phyloP scores from a whole-genome alignment of 2,329 filamentous ascomycete species.

The Fusarium hainanense region DNA sequence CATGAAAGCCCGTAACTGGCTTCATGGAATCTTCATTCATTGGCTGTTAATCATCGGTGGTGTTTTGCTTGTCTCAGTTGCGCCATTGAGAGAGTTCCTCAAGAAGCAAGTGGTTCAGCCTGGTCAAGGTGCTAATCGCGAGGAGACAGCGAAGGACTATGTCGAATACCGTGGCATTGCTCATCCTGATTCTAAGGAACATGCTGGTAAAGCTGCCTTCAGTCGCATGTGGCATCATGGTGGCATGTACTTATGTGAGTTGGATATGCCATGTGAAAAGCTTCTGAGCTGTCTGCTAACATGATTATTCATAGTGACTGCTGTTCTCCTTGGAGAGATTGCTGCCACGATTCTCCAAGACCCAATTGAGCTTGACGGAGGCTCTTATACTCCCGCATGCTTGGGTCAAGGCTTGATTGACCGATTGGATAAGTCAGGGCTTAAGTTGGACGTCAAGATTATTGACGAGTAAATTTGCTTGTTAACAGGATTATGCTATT shows the following conservation, averaged over 20 bases:
- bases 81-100: slow-evolving; percentile 59
- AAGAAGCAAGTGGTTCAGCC: slow-evolving; percentile 61
- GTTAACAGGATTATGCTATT: neutral
- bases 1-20: slow-evolving; percentile 60
- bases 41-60: slow-evolving; percentile 58
- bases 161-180: slow-evolving; percentile 74
- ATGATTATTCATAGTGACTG: slow-evolving; percentile 67
- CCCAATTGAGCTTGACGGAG: slow-evolving; percentile 69
- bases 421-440: slow-evolving; percentile 68
- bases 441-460: slow-evolving; percentile 69
- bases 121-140: slow-evolving; percentile 64
- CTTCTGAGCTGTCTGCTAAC: slow-evolving; percentile 1
- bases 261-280: neutral
- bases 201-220: slow-evolving; percentile 61
- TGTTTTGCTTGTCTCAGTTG: slow-evolving; percentile 57
- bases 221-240: slow-evolving; percentile 68
- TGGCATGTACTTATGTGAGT: slow-evolving; percentile 73
- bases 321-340: slow-evolving; percentile 70
- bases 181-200: slow-evolving; percentile 65
- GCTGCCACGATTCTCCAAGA: slow-evolving; percentile 74
- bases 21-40: slow-evolving; percentile 63
- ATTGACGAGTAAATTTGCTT: slow-evolving; percentile 31
- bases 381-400: slow-evolving; percentile 77
- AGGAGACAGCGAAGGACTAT: slow-evolving; percentile 67
- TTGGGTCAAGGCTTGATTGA: slow-evolving; percentile 76